These are phyloP conservation scores for Pichia sp. DNA, from an alignment of 1,139 yeast species.

Conservation along the genomic window DNA sequence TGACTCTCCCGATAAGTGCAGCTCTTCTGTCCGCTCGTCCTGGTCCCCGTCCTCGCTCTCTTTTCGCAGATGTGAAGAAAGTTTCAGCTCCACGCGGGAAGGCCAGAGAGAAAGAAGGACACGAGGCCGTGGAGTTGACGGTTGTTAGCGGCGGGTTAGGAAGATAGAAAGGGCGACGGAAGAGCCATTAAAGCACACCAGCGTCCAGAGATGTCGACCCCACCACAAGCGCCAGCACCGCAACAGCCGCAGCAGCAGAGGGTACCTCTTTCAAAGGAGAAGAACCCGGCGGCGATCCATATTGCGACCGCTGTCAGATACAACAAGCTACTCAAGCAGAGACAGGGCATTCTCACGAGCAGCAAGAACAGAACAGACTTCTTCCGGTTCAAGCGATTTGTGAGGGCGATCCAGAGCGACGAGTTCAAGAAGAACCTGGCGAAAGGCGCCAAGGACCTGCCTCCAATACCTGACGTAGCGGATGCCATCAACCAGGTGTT, in stretches of 20 bases:
- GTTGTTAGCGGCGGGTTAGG: background rate
- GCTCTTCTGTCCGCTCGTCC: background rate
- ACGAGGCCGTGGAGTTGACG: background rate
- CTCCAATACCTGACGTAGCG: conserved; percentile 45
- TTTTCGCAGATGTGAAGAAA: background rate
- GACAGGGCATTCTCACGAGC: conserved; percentile 67
- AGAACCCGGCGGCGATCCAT: conserved; percentile 45
- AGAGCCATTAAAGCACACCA: no score
- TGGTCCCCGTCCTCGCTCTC: background rate
- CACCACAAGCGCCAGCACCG: background rate
- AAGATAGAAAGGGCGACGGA: background rate
- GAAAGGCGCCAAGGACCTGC: conserved; percentile 45
- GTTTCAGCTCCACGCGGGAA: background rate
- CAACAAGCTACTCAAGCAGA: conserved; percentile 62
- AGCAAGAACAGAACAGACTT: conserved; percentile 65
- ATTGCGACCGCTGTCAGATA: conserved; percentile 70
- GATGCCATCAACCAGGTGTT: conserved; percentile 59
- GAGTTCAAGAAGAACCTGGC: conserved; percentile 59
- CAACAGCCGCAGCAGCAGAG: conserved; percentile 21
- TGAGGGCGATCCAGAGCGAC: conserved; percentile 70
- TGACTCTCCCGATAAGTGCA: background rate
- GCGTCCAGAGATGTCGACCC: background rate
- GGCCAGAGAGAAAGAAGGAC: background rate
- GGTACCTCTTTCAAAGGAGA: conserved; percentile 24
- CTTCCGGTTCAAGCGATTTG: conserved; percentile 80